Evolutionary conservation across 208 protist species (phyloP).

Genomic region (Trypanosoma grayi): DNA sequence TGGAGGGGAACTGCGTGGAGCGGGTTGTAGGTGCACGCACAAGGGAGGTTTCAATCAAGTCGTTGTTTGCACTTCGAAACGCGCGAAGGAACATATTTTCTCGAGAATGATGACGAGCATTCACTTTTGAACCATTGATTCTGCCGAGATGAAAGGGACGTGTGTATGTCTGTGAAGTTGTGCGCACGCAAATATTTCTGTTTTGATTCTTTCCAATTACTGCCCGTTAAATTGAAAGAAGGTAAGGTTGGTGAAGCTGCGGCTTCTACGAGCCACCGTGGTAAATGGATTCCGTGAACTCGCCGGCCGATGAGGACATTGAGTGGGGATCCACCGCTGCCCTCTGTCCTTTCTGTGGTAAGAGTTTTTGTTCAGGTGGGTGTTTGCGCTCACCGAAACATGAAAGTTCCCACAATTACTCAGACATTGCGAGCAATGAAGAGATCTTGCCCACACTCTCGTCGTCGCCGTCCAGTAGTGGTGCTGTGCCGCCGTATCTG

Average conservation of each 20-base stretch:
- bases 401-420: not conserved
- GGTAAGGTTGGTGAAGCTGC: not conserved
- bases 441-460: not conserved
- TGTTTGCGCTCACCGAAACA: slow-evolving; percentile 5
- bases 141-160: not conserved
- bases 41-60: slow-evolving; percentile 80
- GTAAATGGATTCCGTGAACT: not conserved
- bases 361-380: not conserved
- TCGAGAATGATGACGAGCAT: slow-evolving; percentile 26
- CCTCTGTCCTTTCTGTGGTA: slow-evolving; percentile 4
- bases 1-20: slow-evolving; percentile 67
- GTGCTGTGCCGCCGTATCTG: not conserved
- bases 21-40: slow-evolving; percentile 62
- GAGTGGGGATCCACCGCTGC: slow-evolving; percentile 8
- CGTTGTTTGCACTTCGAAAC: slow-evolving; percentile 81
- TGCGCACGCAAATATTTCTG: not conserved
- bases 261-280: not conserved
- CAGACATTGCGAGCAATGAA: not conserved
- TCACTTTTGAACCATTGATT: not conserved
- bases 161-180: not conserved
- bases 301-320: not conserved
- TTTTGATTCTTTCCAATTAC: not conserved
- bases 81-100: slow-evolving; percentile 68
- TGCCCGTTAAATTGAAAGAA: not conserved
- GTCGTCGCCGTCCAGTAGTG: not conserved